phyloP scores from a whole-genome alignment of 148 eudicot species.

The Rhododendron henanense region DNA sequence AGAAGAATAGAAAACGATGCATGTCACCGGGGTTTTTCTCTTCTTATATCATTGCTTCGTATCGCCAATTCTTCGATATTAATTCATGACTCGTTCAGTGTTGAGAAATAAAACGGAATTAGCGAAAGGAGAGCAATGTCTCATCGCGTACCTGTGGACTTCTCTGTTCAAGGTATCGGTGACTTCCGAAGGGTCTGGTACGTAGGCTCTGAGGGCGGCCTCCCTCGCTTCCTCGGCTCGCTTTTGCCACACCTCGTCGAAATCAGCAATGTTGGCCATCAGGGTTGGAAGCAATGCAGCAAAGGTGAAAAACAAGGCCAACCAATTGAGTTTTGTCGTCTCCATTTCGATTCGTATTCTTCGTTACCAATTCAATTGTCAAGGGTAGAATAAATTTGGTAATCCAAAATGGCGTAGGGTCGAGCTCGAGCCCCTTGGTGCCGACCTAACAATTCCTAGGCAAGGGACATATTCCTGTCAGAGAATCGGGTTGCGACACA shows the following conservation, averaged over 20 bases:
- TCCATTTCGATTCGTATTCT: neutral
- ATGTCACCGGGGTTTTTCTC: too few relatives aligned
- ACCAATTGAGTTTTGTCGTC: constrained; percentile 1
- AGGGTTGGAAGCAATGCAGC: constrained; percentile 8
- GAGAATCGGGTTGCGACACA: neutral
- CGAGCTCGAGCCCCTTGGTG: neutral
- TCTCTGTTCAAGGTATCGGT: constrained; percentile 42
- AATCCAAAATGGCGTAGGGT: neutral
- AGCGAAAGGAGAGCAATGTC: neutral
- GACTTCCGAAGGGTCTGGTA: constrained; percentile 37
- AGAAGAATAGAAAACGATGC: neutral
- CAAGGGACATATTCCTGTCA: neutral
- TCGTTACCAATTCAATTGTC: neutral
- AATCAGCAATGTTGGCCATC: constrained; percentile 21
- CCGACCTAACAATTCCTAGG: neutral
- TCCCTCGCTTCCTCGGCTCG: constrained; percentile 34
- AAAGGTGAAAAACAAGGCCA: constrained; percentile 3
- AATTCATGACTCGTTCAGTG: neutral
- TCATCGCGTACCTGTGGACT: constrained; percentile 42
- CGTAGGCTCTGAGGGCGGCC: constrained; percentile 29
- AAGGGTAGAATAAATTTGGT: neutral
- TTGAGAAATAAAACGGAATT: neutral
- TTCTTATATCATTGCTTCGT: too few relatives aligned
- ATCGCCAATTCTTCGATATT: neutral
- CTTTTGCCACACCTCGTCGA: constrained; percentile 35